Conservation (phyloP, 1,139 yeast species). For the Torulaspora globosa region DNA sequence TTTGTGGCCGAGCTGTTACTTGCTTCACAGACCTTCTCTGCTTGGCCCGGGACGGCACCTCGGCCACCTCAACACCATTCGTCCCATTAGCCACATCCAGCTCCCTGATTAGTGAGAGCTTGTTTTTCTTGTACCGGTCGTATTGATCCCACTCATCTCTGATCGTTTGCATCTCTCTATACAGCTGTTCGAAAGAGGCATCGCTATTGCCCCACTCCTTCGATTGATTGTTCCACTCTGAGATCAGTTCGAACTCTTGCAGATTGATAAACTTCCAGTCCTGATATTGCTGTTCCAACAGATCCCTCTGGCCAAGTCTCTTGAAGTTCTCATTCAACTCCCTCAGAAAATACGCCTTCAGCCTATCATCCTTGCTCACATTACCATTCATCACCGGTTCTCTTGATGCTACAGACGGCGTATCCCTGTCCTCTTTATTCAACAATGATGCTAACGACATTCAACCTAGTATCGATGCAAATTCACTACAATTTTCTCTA, state of each 20-base stretch:
- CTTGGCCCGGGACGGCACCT: conserved; percentile 1
- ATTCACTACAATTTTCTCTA: neutral
- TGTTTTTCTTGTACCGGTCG: conserved; percentile 19
- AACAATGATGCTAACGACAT: conserved; percentile 32
- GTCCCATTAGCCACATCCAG: conserved; percentile 10
- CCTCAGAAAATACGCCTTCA: conserved; percentile 17
- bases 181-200: conserved; percentile 18
- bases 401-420: conserved; percentile 1
- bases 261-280: conserved; percentile 36
- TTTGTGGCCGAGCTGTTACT: neutral
- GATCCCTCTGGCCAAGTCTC: conserved; percentile 26
- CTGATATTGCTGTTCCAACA: conserved; percentile 30
- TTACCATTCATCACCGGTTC: conserved; percentile 8
- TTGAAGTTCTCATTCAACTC: conserved; percentile 26
- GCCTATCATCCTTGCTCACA: neutral
- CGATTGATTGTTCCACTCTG: conserved; percentile 34
- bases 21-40: conserved; percentile 3
- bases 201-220: conserved; percentile 27
- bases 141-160: conserved; percentile 25
- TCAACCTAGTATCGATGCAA: neutral
- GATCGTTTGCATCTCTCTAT: conserved; percentile 20
- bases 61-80: conserved; percentile 3
- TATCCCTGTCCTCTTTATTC: conserved; percentile 27
- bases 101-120: conserved; percentile 15
- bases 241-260: conserved; percentile 37